Base-by-base conservation (phyloP, 2,329 filamentous ascomycete genomes). In the Monilinia fructicola region DNA sequence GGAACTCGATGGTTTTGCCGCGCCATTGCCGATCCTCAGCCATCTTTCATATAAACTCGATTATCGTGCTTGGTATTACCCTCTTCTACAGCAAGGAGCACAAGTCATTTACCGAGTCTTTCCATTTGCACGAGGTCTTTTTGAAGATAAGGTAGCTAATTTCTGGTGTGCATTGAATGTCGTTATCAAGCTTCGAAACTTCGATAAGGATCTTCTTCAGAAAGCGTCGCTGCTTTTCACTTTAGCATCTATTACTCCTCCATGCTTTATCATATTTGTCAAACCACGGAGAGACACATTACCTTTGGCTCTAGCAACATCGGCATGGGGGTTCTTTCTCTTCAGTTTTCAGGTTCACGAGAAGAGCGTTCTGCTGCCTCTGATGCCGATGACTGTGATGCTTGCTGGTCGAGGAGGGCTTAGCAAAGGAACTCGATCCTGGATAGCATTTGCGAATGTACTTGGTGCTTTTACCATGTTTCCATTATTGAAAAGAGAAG, bases 301-400 rank as follows among this genome's bases (percentile, higher is more conserved):
- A 18, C 93, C 93, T 0, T 84, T 91, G 46, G 91, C 91, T 0
- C 86, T 98, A 67, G 90, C 93, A 1, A 85, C 90, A 1, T 93
- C 91, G 0, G 91, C 93, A 2, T 99, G 95, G 95, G 94, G 90
- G 0, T 99, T 99, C 82, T 99, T 98, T 77, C 82, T 99, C 21
- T 98, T 96, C 80, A 96, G 92, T 73, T 99, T 96, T 77, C 95
- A 99, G 76, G 96, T 99, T 0, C 95, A 99, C 74, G 95, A 99
- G 80, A 99, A 99, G 84, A 97, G 93, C 71, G 92, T 97, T 0
- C 82, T 99, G 6, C 85, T 99, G 2, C 96, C 95, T 0, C 82
- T 99, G 56, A 86, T 98, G 76, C 95, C 95, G 0, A 97, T 96
- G 91, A 98, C 93, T 0, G 79, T 97, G 9, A 83, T 98, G 6